Base-by-base conservation (phyloP, 257 asterid genomes). In the Solanum chiquidenum region DNA sequence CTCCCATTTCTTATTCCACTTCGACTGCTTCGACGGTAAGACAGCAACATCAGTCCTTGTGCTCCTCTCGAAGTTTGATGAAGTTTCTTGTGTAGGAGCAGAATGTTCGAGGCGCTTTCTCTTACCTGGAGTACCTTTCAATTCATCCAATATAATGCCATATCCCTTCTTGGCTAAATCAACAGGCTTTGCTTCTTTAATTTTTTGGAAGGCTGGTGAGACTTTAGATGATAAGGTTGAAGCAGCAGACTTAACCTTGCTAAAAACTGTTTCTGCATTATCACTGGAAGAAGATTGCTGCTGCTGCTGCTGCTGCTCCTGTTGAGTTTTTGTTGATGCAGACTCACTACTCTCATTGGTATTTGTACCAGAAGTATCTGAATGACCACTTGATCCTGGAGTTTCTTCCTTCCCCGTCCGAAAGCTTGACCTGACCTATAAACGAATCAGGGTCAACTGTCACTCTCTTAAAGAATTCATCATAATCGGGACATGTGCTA, bases 1-100 rank as follows among this genome's bases (percentile, higher is more conserved):
- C 86, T 94, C 97, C 98, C 98, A 95, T 90, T 95, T 97, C 93
- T 94, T 96, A 89, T 93, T 90, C 98, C 96, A 94, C 52, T 88
- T 89, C 6, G 99, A 94, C 89, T 95, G 95, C 75, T 93, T 93
- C 71, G 94, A 89, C 76, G 99, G 98, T 72, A 94, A 86, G 91
- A 94, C 91, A 86, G 92, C 98, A 88, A 97, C 84, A 75, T 97
- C 99, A 60, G 95, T 95, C 85, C 96, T 93, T 12, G 94, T 90
- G 90, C 99, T 97, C 91, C 72, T 94, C 91, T 95, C 95, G 80
- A 92, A 85, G 31, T 91, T 94, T 82, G 94, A 86, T 13, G 98
- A 82, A 11, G 95, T 89, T 38, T 92, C 84, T 75, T 91, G 73
- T 2, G 94, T 87, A 71, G 95, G 86, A 87, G 91, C 87, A 87